phyloP scores from a whole-genome alignment of 192 early-diverging fungal species.

The Cetraspora pellucida region DNA sequence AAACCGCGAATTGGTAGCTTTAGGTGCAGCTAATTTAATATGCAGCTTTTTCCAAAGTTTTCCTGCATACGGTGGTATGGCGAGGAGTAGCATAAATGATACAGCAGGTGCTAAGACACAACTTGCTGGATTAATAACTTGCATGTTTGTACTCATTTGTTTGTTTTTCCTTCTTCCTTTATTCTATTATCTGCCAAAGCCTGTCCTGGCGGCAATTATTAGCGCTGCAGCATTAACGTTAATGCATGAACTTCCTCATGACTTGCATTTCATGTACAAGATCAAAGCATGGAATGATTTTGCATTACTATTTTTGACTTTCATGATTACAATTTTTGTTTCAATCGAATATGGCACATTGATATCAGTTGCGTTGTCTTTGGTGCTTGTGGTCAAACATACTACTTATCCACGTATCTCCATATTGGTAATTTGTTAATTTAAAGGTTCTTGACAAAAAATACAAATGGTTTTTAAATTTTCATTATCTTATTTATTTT shows the following conservation, averaged over 20 bases:
- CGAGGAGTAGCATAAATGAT: constrained; percentile 93
- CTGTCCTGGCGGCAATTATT: constrained; percentile 82
- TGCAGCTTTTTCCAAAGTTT: constrained; percentile 73
- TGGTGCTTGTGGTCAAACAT: constrained; percentile 90
- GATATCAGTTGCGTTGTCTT: constrained; percentile 82
- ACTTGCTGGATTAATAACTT: constrained; percentile 82
- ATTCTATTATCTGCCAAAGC: constrained; percentile 82
- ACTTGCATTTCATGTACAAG: constrained; percentile 79
- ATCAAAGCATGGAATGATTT: constrained; percentile 84
- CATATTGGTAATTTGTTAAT: constrained; percentile 59
- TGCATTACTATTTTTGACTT: constrained; percentile 82
- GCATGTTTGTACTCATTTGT: constrained; percentile 73
- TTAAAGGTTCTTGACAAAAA: background rate
- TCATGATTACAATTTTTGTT: constrained; percentile 84
- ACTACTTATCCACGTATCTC: constrained; percentile 84
- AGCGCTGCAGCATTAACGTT: constrained; percentile 79
- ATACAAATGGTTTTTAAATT: constrained; percentile 31
- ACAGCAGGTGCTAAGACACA: constrained; percentile 90
- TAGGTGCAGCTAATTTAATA: constrained; percentile 87
- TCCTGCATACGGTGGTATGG: constrained; percentile 89
- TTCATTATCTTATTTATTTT: constrained; percentile 29
- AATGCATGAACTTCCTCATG: constrained; percentile 73
- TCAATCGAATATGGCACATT: constrained; percentile 93
- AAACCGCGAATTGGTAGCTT: constrained; percentile 95
- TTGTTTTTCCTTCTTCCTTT: constrained; percentile 81